Conservation (phyloP, 73 alveolate species). For the Paramecium tetraurelia region DNA sequence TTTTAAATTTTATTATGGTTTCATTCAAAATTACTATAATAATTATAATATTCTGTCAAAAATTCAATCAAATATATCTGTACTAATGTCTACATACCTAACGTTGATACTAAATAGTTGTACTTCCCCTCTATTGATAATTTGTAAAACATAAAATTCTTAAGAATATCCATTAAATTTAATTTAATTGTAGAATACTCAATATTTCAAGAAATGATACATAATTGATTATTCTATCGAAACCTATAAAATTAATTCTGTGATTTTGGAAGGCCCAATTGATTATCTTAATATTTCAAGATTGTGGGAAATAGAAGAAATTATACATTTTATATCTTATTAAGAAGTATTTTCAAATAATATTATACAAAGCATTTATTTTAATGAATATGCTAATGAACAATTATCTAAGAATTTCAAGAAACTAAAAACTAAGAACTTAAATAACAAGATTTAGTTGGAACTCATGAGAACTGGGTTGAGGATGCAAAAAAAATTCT, state of each 20-base stretch:
- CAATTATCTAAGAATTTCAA: background rate
- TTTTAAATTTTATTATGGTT: background rate
- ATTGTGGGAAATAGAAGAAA: too few relatives aligned
- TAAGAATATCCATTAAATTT: background rate
- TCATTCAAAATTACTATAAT: background rate
- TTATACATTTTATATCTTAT: too few relatives aligned
- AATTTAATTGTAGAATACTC: background rate
- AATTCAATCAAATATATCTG: background rate
- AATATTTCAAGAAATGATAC: background rate
- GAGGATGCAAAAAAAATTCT: slow-evolving; percentile 22
- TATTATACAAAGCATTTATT: too few relatives aligned
- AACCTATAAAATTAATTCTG: too few relatives aligned
- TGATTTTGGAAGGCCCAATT: too few relatives aligned
- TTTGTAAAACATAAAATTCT: background rate
- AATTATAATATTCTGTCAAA: background rate
- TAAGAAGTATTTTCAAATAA: too few relatives aligned
- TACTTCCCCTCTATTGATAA: background rate
- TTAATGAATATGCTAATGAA: too few relatives aligned
- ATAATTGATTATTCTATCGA: background rate
- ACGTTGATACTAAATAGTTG: background rate
- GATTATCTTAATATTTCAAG: too few relatives aligned
- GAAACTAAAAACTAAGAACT: background rate
- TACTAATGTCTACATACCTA: too few relatives aligned
- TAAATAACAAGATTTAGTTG: background rate
- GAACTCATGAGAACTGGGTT: background rate